Conservation (phyloP, 129 eudicot genomes). For the Smallanthus sonchifolius region DNA sequence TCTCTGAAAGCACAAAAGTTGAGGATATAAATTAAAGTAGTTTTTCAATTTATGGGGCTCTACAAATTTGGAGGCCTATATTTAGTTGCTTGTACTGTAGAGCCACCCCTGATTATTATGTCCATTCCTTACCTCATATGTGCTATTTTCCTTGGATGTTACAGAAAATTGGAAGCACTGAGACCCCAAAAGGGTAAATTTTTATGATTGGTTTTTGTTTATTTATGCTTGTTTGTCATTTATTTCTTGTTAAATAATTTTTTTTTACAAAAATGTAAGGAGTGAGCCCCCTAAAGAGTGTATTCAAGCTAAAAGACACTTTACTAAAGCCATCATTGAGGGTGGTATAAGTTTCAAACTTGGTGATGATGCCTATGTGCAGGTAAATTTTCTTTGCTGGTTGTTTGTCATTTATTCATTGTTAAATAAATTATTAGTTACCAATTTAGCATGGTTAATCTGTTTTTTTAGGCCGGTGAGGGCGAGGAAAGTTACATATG, state of each 20-base stretch:
- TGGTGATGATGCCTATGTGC: slow-evolving; percentile 54
- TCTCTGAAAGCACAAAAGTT: too few species aligned
- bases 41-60: too few species aligned
- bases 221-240: neutral
- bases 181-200: slow-evolving; percentile 15
- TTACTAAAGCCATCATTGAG: slow-evolving; percentile 46
- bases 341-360: slow-evolving; percentile 37
- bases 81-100: too few species aligned
- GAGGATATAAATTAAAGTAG: too few species aligned
- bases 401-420: neutral
- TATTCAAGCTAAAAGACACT: slow-evolving; percentile 50
- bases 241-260: neutral
- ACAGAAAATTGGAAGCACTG: neutral
- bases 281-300: slow-evolving; percentile 31
- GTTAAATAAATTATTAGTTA: too few species aligned
- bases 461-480: slow-evolving; percentile 47
- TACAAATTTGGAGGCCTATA: too few species aligned
- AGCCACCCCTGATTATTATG: too few species aligned
- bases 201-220: neutral
- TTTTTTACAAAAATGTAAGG: slow-evolving; percentile 1
- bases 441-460: neutral
- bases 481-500: slow-evolving; percentile 56
- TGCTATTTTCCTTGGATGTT: neutral
- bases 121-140: too few species aligned
- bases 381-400: slow-evolving; percentile 25